Conservation (phyloP, 2,329 filamentous ascomycete species). For the Xylaria sp. region DNA sequence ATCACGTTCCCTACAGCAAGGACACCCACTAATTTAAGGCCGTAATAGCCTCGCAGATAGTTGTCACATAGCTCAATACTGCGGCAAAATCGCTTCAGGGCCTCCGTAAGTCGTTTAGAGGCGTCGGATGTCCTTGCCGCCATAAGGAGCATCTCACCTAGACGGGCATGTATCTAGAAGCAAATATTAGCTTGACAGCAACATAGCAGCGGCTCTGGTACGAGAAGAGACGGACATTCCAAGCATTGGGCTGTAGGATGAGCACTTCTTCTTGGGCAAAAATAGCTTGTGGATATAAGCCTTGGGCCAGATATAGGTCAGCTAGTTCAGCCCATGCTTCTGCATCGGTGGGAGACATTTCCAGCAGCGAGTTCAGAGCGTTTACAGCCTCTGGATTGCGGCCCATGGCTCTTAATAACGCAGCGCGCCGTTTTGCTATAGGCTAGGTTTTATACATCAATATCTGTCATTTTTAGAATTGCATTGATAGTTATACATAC, state of each 20-base stretch:
- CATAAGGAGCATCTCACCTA: constrained; percentile 87
- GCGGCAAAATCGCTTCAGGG: constrained; percentile 86
- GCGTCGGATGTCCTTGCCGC: constrained; percentile 62
- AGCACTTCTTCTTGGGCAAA: constrained; percentile 92
- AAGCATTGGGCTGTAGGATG: constrained; percentile 87
- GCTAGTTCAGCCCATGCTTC: constrained; percentile 94
- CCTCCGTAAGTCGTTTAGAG: constrained; percentile 72
- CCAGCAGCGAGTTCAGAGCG: constrained; percentile 78
- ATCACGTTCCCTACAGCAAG: background rate
- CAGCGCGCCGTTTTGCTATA: constrained; percentile 84
- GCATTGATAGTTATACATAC: constrained; percentile 60
- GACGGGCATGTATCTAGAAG: constrained; percentile 81
- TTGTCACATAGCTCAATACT: constrained; percentile 94
- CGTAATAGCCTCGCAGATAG: constrained; percentile 93
- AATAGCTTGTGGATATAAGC: constrained; percentile 83
- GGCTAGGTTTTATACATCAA: constrained; percentile 62
- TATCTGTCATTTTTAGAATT: constrained; percentile 13
- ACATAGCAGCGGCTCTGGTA: background rate
- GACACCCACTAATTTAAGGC: constrained; percentile 77
- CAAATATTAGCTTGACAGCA: constrained; percentile 45
- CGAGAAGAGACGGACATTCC: constrained; percentile 77
- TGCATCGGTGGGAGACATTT: constrained; percentile 87
- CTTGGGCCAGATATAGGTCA: constrained; percentile 85
- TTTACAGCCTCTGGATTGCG: constrained; percentile 77
- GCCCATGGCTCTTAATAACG: constrained; percentile 79